A percentile compares a stretch with the other conserved stretches of the same genome.
These are phyloP conservation scores for Ochetophila trinervis DNA, from an alignment of 306 rosid genomes.

Conservation along the genomic window DNA sequence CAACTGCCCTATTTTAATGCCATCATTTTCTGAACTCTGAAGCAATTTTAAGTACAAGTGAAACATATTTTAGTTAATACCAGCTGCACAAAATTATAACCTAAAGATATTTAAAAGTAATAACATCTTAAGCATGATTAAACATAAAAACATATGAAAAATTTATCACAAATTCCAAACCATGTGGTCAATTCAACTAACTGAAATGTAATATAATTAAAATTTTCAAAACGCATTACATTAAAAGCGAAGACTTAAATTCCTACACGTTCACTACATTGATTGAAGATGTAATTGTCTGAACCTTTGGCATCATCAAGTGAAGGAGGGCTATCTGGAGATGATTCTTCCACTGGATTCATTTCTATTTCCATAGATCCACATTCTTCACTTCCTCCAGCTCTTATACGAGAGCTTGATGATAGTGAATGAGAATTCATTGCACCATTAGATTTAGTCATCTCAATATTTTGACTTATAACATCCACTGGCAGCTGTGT, in stretches of 20 bases:
- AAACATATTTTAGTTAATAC: too few species aligned
- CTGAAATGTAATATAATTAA: neutral
- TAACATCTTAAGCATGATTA: too few species aligned
- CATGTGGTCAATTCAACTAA: neutral
- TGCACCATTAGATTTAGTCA: conserved; percentile 11
- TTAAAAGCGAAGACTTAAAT: too few species aligned
- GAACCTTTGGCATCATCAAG: conserved; percentile 70
- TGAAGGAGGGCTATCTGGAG: conserved; percentile 56
- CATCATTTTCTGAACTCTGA: too few species aligned
- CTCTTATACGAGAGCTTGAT: conserved; percentile 20
- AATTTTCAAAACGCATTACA: neutral
- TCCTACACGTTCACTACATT: conserved; percentile 49
- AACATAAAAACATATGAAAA: neutral
- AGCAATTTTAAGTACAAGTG: too few species aligned
- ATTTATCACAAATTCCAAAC: neutral
- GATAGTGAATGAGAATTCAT: too few species aligned
- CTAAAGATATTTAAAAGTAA: too few species aligned
- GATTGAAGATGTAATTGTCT: conserved; percentile 56
- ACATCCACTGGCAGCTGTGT: conserved; percentile 13
- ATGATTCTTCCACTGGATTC: conserved; percentile 43
- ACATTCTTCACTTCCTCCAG: conserved; percentile 24
- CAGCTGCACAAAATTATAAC: neutral
- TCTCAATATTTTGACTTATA: conserved; percentile 23
- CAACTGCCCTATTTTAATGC: too few species aligned
- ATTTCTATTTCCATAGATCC: conserved; percentile 39